Evolutionary conservation across 805 yeast species (phyloP), one percentile per base, ranked within the genome.

Genomic region (Teunomyces tritomae): DNA sequence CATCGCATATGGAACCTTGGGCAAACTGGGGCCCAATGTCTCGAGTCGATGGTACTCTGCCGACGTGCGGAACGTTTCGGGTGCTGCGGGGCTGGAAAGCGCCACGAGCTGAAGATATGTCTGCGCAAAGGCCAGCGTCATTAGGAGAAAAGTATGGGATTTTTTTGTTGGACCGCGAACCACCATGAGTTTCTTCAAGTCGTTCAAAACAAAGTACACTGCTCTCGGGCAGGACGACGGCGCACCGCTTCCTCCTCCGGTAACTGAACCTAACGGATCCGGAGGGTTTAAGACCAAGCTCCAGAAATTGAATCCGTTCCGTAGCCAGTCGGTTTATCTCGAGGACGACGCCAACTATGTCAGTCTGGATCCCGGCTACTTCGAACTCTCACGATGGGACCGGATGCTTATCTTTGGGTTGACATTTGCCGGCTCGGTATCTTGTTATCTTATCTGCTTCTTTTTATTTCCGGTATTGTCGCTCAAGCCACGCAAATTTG

Each of bases 81-180:
- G 44, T 0, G 71, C 55, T 0, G 70, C 65, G 35, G 67, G 70
- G n/a, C 69, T 61, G 5, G 77, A 71, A 47, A 80, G 65, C 17
- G 68, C 61, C 10, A 81, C 71, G 49, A 82, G 68, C 48, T 77
- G 75, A 35, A 79, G 58, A 54, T 77, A 79, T 41, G 77, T 79
- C 39, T 63, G 58, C 17, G 75, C 76, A 60, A 82, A 82, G 32
- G 73, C 79, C 28, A 59, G 56, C 51, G 40, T 11, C 40, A 37
- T 37, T 5, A 27, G 26, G 5, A 5, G 39, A n/a, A 17, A 16
- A 8, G 27, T 35, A 17, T 6, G 27, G 16, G 39, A 16, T 13
- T 33, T 33, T 8, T 33, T 13, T 13, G n/a, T n/a, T 16, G 36
- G 36, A 6, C 11, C 27, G 26, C 39, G 26, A 5, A 10, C 17